phyloP scores from a whole-genome alignment of 2,329 filamentous ascomycete genomes.

The Aspergillus fumigatiaffinis region DNA sequence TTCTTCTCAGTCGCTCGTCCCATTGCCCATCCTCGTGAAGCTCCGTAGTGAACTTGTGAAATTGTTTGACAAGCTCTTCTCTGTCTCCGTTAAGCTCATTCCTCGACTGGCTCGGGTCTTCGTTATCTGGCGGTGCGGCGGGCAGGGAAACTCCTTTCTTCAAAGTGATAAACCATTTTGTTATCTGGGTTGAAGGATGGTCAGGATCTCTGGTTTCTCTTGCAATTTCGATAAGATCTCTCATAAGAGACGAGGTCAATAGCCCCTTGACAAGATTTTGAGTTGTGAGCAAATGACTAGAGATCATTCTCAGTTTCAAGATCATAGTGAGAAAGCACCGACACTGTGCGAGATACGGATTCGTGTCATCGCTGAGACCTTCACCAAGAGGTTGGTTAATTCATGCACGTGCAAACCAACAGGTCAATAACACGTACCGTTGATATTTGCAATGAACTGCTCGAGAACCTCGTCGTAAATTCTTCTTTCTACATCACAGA shows the following conservation, averaged over 20 bases:
- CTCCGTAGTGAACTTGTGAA: constrained; percentile 37
- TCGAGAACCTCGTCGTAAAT: constrained; percentile 52
- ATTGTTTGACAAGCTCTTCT: constrained; percentile 30
- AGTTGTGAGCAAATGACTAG: constrained; percentile 47
- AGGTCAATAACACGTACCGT: constrained; percentile 14
- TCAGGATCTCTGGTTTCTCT: constrained; percentile 16
- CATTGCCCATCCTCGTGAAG: constrained; percentile 29
- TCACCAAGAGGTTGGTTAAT: constrained; percentile 27
- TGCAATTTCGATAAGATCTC: constrained; percentile 37
- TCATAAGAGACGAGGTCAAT: constrained; percentile 44
- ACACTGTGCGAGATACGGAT: constrained; percentile 23
- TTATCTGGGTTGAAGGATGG: constrained; percentile 17
- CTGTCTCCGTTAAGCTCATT: constrained; percentile 4
- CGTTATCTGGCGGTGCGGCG: background rate
- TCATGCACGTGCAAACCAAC: background rate
- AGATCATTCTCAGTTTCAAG: constrained; percentile 50
- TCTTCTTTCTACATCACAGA: constrained; percentile 50
- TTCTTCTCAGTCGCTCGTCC: constrained; percentile 32
- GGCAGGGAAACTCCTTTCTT: constrained; percentile 2
- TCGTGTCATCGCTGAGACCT: constrained; percentile 5
- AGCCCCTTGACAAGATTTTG: constrained; percentile 45
- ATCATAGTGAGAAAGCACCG: constrained; percentile 46
- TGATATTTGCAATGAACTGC: constrained; percentile 34
- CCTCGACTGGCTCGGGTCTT: background rate
- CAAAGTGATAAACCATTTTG: constrained; percentile 27